Conservation (phyloP, 1,139 yeast species). For the Casaregolazyma lundiana region DNA sequence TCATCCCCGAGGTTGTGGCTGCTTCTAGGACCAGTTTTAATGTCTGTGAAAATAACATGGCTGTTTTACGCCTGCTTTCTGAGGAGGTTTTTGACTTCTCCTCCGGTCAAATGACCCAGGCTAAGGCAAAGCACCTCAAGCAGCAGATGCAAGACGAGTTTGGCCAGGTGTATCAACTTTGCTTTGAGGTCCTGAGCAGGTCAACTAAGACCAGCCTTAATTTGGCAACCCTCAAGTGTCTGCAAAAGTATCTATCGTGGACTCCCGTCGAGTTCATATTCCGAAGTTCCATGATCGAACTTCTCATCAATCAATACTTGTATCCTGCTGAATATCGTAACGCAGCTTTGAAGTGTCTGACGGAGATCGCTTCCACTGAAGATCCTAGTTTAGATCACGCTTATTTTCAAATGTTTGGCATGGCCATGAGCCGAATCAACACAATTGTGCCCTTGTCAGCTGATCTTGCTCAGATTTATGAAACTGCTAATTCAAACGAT, state of each 20-base stretch:
- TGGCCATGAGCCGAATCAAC: constrained; percentile 67
- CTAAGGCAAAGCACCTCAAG: constrained; percentile 80
- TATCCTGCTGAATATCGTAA: constrained; percentile 79
- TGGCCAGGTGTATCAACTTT: constrained; percentile 85
- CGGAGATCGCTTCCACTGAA: constrained; percentile 74
- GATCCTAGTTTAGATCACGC: constrained; percentile 62
- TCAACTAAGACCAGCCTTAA: constrained; percentile 78
- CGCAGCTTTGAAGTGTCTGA: constrained; percentile 80
- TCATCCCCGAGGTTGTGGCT: constrained; percentile 85
- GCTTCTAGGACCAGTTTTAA: constrained; percentile 82
- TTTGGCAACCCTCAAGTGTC: constrained; percentile 76
- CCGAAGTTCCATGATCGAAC: constrained; percentile 72
- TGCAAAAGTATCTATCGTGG: constrained; percentile 89
- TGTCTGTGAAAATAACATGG: constrained; percentile 97
- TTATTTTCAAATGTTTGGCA: constrained; percentile 66
- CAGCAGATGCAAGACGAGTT: constrained; percentile 84
- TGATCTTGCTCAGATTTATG: constrained; percentile 69
- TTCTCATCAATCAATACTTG: constrained; percentile 71
- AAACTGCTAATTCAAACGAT: constrained; percentile 71
- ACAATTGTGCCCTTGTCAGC: constrained; percentile 70
- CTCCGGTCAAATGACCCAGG: constrained; percentile 94
- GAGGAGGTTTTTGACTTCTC: constrained; percentile 96
- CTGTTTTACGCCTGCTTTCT: constrained; percentile 76
- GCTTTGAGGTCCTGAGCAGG: constrained; percentile 88
- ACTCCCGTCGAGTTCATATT: constrained; percentile 85